Evolutionary conservation across 192 early-diverging fungal species (phyloP).

Genomic region (Entomortierella lignicola): DNA sequence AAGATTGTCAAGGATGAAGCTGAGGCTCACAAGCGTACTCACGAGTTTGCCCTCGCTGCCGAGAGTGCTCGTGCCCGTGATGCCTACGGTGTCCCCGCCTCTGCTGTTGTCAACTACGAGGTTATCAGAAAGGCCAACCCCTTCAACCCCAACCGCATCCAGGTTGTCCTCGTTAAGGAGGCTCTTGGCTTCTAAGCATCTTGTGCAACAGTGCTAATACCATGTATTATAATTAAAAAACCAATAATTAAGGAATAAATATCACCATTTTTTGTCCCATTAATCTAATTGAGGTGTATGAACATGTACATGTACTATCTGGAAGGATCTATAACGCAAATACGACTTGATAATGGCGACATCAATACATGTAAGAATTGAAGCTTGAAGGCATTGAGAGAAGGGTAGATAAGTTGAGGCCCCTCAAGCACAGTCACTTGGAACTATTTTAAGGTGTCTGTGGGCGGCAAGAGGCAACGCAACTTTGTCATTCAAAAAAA

Average conservation of each 20-base stretch:
- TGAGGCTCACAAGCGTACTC: conserved; percentile 34
- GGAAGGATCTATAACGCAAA: too few species aligned
- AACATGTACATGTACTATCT: too few species aligned
- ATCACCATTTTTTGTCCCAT: too few species aligned
- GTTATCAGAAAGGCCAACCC: conserved; percentile 27
- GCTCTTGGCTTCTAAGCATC: conserved; percentile 33
- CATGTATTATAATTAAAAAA: conserved; percentile 7
- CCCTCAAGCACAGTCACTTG: conserved; percentile 2
- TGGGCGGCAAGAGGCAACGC: neutral
- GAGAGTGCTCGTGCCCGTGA: conserved; percentile 53
- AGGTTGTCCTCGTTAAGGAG: conserved; percentile 41
- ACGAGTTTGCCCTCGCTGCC: conserved; percentile 33
- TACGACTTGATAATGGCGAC: too few species aligned
- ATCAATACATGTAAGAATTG: too few species aligned
- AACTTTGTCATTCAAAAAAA: neutral
- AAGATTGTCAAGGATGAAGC: conserved; percentile 57
- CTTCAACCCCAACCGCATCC: conserved; percentile 49
- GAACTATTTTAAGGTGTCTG: neutral
- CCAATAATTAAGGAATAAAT: neutral
- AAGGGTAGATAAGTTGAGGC: neutral
- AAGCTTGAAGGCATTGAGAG: too few species aligned
- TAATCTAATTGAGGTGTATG: too few species aligned
- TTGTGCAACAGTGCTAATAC: neutral
- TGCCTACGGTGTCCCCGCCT: conserved; percentile 43
- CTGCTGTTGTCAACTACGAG: conserved; percentile 27